phyloP scores from a whole-genome alignment of 1,284 basidiomycete genomes.

The Puccinia triticina region DNA sequence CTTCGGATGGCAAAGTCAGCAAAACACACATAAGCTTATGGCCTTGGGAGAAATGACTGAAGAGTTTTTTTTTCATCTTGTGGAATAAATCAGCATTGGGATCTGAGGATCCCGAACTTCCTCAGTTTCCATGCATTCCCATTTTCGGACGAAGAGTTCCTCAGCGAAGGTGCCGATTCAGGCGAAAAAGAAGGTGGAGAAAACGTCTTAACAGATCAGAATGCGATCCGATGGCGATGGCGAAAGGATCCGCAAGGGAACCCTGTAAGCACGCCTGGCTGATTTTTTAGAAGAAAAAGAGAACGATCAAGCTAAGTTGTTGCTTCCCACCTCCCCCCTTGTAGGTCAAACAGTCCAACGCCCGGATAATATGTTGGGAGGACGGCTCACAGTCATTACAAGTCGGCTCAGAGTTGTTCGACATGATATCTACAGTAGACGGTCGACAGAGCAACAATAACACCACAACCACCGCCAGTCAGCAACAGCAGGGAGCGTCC shows the following conservation, averaged over 20 bases:
- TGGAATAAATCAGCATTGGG: conserved; percentile 31
- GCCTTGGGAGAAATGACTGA: background rate
- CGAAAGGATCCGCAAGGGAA: conserved; percentile 2
- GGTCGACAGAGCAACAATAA: background rate
- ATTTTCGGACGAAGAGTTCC: conserved; percentile 37
- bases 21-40: background rate
- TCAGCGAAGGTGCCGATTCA: background rate
- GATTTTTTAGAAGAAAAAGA: background rate
- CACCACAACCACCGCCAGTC: background rate
- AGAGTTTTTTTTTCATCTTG: background rate
- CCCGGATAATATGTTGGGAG: conserved; percentile 84
- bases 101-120: conserved; percentile 44
- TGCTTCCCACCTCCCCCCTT: background rate
- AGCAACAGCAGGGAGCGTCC: background rate
- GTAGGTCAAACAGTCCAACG: conserved; percentile 79
- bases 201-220: conserved; percentile 19
- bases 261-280: background rate
- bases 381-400: conserved; percentile 84
- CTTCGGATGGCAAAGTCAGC: conserved; percentile 22
- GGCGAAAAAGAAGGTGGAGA: background rate
- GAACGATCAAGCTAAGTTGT: background rate
- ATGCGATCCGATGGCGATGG: conserved; percentile 49
- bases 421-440: conserved; percentile 66
- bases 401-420: conserved; percentile 83
- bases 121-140: conserved; percentile 16